Conservation (phyloP, 2,329 filamentous ascomycete species). For the Alternaria sp. region DNA sequence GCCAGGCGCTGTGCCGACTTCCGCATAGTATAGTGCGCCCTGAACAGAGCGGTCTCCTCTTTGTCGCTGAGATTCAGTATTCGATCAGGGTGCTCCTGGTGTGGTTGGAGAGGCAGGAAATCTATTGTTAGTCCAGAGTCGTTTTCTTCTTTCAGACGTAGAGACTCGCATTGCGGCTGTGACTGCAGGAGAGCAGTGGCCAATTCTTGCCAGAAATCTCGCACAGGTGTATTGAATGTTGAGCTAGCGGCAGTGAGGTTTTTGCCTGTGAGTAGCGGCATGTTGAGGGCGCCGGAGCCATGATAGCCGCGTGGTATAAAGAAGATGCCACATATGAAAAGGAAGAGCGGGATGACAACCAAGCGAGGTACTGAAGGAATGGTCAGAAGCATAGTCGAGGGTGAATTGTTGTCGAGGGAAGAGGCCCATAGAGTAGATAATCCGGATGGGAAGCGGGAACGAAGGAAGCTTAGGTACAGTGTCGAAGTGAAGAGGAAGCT, state of each 20-base stretch:
- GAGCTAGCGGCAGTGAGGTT: slow-evolving; percentile 25
- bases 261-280: slow-evolving; percentile 3
- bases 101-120: slow-evolving; percentile 22
- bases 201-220: slow-evolving; percentile 28
- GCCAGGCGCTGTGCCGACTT: slow-evolving; percentile 24
- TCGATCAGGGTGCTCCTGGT: slow-evolving; percentile 17
- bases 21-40: slow-evolving; percentile 33
- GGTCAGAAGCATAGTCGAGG: slow-evolving; percentile 22
- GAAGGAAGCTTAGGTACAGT: background rate
- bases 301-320: slow-evolving; percentile 19
- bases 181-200: slow-evolving; percentile 20
- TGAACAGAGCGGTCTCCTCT: slow-evolving; percentile 29
- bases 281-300: slow-evolving; percentile 2
- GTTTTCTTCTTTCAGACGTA: slow-evolving; percentile 19
- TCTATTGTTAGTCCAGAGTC: slow-evolving; percentile 9
- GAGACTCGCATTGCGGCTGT: slow-evolving; percentile 23
- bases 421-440: slow-evolving; percentile 6
- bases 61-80: slow-evolving; percentile 28
- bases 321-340: slow-evolving; percentile 19
- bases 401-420: slow-evolving; percentile 2
- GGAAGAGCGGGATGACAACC: slow-evolving; percentile 19
- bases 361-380: slow-evolving; percentile 23
- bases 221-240: slow-evolving; percentile 20
- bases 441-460: background rate
- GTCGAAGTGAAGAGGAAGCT: background rate